phyloP scores from a whole-genome alignment of 2,329 filamentous ascomycete genomes.

The Curvularia lunata region DNA sequence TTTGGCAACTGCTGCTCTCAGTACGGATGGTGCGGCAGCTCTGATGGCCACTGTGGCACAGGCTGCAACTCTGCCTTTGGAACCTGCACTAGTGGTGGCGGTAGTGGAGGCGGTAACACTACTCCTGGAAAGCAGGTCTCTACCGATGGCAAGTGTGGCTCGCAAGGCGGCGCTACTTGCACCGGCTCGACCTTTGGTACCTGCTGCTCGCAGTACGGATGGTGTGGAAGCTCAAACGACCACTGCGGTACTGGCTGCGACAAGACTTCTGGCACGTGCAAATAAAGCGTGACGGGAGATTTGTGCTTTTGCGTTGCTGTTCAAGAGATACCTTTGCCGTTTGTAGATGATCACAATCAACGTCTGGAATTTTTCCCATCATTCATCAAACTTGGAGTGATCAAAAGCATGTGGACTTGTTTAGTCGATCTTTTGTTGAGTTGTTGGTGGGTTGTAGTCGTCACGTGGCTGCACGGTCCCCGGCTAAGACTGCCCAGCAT shows the following conservation, averaged over 20 bases:
- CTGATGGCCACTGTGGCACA: conserved; percentile 39
- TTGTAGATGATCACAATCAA: neutral
- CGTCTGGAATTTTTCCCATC: neutral
- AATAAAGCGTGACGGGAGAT: neutral
- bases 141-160: conserved; percentile 20
- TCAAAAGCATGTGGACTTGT: neutral
- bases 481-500: neutral
- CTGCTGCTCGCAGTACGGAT: conserved; percentile 22
- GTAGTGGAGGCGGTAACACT: neutral
- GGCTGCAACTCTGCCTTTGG: conserved; percentile 46
- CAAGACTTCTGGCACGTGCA: conserved; percentile 22
- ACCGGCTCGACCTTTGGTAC: conserved; percentile 18
- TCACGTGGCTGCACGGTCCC: neutral
- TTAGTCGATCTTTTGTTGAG: neutral
- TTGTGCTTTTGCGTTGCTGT: neutral
- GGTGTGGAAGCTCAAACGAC: conserved; percentile 19
- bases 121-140: conserved; percentile 8
- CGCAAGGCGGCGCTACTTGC: conserved; percentile 17
- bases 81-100: conserved; percentile 19
- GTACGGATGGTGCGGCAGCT: conserved; percentile 51
- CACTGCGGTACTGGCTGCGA: conserved; percentile 22
- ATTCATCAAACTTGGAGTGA: neutral
- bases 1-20: conserved; percentile 56
- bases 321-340: neutral
- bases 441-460: neutral